phyloP scores from a whole-genome alignment of 331 rosid genomes.

The Pyracantha coccinea region DNA sequence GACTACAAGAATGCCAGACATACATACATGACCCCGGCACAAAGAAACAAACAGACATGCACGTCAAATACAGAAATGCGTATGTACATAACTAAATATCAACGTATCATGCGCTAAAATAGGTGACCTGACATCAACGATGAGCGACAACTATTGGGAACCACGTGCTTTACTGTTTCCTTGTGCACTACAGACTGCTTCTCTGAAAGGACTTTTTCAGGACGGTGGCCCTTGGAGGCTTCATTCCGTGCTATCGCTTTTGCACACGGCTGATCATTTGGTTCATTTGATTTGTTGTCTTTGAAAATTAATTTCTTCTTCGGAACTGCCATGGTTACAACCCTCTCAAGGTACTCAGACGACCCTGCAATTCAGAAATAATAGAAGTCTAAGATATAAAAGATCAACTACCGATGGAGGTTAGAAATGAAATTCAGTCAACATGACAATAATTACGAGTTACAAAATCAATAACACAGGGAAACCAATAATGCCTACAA shows the following conservation, averaged over 20 bases:
- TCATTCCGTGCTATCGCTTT: slow-evolving; percentile 3
- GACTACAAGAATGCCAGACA: not conserved
- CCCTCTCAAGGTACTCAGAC: not conserved
- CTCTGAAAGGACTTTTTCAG: slow-evolving; percentile 14
- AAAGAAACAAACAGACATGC: not conserved
- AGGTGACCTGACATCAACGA: slow-evolving; percentile 29
- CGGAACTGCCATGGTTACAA: slow-evolving; percentile 11
- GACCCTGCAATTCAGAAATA: slow-evolving; percentile 24
- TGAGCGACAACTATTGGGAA: slow-evolving; percentile 36
- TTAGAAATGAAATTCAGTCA: too few relatives aligned
- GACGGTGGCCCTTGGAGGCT: slow-evolving; percentile 22
- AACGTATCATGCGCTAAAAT: not conserved
- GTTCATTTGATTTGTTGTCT: slow-evolving; percentile 9
- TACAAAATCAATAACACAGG: too few relatives aligned
- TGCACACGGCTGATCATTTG: not conserved
- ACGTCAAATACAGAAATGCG: not conserved
- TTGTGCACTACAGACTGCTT: slow-evolving; percentile 12
- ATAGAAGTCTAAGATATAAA: not conserved
- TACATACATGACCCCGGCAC: not conserved
- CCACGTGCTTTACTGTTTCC: slow-evolving; percentile 37
- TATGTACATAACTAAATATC: too few relatives aligned
- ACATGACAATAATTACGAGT: too few relatives aligned
- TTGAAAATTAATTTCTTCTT: slow-evolving; percentile 10
- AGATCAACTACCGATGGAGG: not conserved
- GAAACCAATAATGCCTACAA: too few relatives aligned